Evolutionary conservation across 768 basidiomycete species (phyloP), one percentile per base, ranked within the genome.

Genomic region (Phanerodontia chrysosporium): DNA sequence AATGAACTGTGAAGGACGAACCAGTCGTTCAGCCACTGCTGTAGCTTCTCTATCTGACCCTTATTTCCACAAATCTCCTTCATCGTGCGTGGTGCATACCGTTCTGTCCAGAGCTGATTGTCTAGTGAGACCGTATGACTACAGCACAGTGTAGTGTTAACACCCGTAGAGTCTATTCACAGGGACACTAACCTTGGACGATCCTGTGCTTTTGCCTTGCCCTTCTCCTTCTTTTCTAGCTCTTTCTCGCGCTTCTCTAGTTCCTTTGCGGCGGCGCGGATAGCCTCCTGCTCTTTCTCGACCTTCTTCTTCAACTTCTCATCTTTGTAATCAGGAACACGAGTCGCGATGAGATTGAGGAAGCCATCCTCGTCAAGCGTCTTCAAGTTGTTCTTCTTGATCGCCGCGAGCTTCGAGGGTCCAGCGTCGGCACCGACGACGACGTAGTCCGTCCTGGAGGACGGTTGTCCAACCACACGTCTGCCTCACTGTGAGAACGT

Each of bases 11-110:
- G 35, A 51, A 7, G 16, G 12, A 68, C 83, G 55, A 29, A 94
- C 96, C 97, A 99, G 55, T 90, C 86, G 32, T 84, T 79, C 22
- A 99, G 74, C 97, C 97, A 99, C 32, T 76, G 77, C 55, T 86
- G 85, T 3, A 99, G 74, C 66, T 93, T 94, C 73, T 98, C 95
- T 1, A 98, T 88, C 55, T 86, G 82, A 0, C 84, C 81, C 73
- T 98, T 98, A 76, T 98, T 99, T 8, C 97, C 97, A 61, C 95
- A 98, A 18, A 99, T 83, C 58, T 99, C 94, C 65, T 91, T 95
- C 57, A 95, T 63, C 2, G 79, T 81, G 62, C 87, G 84, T 1
- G 97, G 97, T 0, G 97, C 96, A 69, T 99, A 99, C 10, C 94
- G 86, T 30, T 87, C 89, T 39, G 97, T 98, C 97, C 97, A 98